phyloP scores from a whole-genome alignment of 2,329 filamentous ascomycete species.

The Venturia effusa region DNA sequence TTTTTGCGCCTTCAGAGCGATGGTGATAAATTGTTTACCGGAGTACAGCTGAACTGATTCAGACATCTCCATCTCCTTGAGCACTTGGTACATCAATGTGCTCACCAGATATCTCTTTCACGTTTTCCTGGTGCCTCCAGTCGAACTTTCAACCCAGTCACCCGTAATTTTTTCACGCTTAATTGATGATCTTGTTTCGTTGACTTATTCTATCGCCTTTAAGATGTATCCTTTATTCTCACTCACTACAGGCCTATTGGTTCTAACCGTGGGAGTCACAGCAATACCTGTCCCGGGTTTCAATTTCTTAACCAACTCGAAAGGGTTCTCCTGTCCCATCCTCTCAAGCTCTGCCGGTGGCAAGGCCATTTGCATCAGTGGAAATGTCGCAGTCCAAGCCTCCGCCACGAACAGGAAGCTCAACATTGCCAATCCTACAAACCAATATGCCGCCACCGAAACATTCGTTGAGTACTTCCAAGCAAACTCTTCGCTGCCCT shows the following conservation, averaged over 20 bases:
- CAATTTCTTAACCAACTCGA: not conserved
- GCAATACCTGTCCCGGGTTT: not conserved
- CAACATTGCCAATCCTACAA: not conserved
- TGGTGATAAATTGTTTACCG: not conserved
- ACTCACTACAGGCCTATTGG: not conserved
- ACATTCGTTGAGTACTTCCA: slow-evolving; percentile 5
- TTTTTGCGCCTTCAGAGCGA: not conserved
- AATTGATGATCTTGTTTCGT: not conserved
- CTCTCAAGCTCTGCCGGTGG: not conserved
- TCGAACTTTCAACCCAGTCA: not conserved
- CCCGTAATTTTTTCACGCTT: not conserved
- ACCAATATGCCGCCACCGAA: not conserved
- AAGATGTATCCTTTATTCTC: not conserved
- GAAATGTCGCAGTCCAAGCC: not conserved
- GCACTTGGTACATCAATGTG: not conserved
- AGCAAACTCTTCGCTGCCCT: not conserved
- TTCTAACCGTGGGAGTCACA: not conserved
- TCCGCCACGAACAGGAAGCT: not conserved
- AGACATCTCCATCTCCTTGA: not conserved
- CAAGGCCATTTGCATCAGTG: slow-evolving; percentile 1
- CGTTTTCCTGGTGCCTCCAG: not conserved
- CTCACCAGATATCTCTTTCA: not conserved
- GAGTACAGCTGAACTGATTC: not conserved
- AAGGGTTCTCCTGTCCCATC: not conserved
- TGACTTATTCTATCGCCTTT: not conserved